Evolutionary conservation across 2,329 filamentous ascomycete genomes (phyloP).

Genomic region (Phoma sp.): DNA sequence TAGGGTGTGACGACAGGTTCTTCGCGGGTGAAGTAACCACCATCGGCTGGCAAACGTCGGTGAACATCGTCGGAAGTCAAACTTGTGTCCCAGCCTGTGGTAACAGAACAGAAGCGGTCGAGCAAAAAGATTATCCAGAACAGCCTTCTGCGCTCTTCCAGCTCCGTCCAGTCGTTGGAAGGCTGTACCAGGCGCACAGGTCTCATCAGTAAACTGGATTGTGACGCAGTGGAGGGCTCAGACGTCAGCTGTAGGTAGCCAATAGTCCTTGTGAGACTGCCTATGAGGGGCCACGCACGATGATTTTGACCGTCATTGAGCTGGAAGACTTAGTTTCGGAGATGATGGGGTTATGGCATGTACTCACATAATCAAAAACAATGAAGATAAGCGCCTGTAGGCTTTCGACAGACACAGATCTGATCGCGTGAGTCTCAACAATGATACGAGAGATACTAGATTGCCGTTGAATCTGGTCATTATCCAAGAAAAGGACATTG

Average conservation of each 20-base stretch:
- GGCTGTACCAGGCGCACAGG: constrained; percentile 36
- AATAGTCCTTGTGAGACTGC: constrained; percentile 44
- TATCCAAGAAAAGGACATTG: constrained; percentile 31
- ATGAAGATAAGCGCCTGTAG: constrained; percentile 42
- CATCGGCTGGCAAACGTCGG: constrained; percentile 42
- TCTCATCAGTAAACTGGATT: constrained; percentile 39
- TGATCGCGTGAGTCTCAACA: constrained; percentile 39
- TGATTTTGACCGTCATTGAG: constrained; percentile 41
- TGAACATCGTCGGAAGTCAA: constrained; percentile 46
- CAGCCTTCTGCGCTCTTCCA: constrained; percentile 41
- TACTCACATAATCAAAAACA: constrained; percentile 42
- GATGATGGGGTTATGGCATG: not conserved
- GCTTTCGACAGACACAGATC: constrained; percentile 38
- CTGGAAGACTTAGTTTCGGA: constrained; percentile 15
- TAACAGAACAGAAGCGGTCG: constrained; percentile 44
- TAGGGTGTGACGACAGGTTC: constrained; percentile 44
- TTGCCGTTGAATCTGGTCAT: constrained; percentile 36
- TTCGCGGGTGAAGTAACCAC: constrained; percentile 44
- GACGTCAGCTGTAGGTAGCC: constrained; percentile 43
- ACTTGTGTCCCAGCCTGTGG: constrained; percentile 45
- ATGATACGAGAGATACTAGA: constrained; percentile 38
- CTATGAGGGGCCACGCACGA: constrained; percentile 44
- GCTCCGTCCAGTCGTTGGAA: constrained; percentile 39
- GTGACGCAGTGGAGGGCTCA: constrained; percentile 34
- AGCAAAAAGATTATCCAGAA: constrained; percentile 46